Percentiles rank a stretch among this genome's conserved stretches.
Evolutionary conservation across 2,329 filamentous ascomycete genomes (phyloP).

Genomic region (Neofusicoccum umdonicola): DNA sequence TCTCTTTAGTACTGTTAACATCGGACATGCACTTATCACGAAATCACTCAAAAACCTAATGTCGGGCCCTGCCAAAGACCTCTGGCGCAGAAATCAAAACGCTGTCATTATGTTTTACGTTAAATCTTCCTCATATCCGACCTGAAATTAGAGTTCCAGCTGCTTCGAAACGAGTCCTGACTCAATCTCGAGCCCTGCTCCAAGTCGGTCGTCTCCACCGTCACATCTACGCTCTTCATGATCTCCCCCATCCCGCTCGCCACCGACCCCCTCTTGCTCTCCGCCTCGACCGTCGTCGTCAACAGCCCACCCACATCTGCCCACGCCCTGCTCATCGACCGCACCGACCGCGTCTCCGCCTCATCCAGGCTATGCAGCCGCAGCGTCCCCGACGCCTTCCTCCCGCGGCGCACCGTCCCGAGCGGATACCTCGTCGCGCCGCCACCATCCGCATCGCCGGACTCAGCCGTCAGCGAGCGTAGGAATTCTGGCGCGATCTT

Average conservation of each 20-base stretch:
- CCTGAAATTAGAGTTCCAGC: not conserved
- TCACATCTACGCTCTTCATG: not conserved
- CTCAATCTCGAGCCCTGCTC: not conserved
- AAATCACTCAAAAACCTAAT: no score
- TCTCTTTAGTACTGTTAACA: no score
- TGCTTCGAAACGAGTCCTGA: not conserved
- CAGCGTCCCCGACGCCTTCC: not conserved
- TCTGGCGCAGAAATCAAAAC: no score
- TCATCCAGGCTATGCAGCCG: not conserved
- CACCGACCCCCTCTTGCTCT: not conserved
- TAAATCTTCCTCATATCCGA: no score
- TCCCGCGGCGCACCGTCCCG: not conserved
- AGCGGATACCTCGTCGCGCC: not conserved
- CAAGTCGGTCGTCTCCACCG: not conserved
- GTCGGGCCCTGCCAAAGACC: no score
- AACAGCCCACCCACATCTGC: not conserved
- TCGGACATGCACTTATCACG: no score
- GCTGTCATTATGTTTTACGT: no score
- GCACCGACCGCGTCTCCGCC: not conserved
- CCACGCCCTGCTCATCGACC: not conserved
- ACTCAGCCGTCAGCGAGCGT: not conserved
- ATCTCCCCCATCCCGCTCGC: not conserved
- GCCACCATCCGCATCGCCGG: not conserved
- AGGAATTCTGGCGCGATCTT: not conserved
- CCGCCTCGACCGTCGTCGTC: not conserved